Conservation (phyloP, 345 rosid species). For the Iberis pinnata region DNA sequence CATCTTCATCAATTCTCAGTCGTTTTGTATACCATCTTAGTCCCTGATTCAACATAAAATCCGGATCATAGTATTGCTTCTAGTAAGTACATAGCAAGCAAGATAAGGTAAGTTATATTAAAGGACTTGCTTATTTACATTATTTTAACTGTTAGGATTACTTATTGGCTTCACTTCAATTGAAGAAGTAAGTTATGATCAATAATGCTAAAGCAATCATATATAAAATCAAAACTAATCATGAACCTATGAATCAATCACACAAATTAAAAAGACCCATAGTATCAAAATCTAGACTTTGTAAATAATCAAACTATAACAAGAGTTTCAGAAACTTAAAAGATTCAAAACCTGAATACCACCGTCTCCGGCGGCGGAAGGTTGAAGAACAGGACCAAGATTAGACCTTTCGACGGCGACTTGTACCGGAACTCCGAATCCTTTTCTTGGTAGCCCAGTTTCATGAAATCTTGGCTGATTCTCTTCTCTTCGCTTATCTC, state of each 20-base stretch:
- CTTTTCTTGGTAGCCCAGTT: constrained; percentile 61
- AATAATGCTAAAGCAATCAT: neutral
- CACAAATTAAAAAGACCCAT: too few relatives aligned
- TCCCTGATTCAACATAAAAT: constrained; percentile 43
- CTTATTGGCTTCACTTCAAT: neutral
- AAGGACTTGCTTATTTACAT: neutral
- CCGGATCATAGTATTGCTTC: too few relatives aligned
- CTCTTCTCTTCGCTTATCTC: neutral
- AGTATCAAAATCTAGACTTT: too few relatives aligned
- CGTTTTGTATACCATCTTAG: constrained; percentile 76
- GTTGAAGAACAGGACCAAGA: constrained; percentile 48
- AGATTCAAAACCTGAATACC: constrained; percentile 69
- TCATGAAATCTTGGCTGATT: constrained; percentile 36
- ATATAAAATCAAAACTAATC: neutral
- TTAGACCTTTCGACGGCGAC: constrained; percentile 55
- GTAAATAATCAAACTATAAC: too few relatives aligned
- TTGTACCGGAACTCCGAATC: constrained; percentile 71
- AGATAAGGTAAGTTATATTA: neutral
- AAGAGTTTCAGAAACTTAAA: too few relatives aligned
- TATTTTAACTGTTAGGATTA: neutral
- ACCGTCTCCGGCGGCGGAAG: constrained; percentile 58
- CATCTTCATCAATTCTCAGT: constrained; percentile 79
- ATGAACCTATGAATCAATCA: too few relatives aligned
- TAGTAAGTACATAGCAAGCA: too few relatives aligned
- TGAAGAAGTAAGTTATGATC: neutral